These are phyloP conservation scores for Aspergillus alliaceus DNA, from an alignment of 2,329 filamentous ascomycete genomes.

Conservation along the genomic window DNA sequence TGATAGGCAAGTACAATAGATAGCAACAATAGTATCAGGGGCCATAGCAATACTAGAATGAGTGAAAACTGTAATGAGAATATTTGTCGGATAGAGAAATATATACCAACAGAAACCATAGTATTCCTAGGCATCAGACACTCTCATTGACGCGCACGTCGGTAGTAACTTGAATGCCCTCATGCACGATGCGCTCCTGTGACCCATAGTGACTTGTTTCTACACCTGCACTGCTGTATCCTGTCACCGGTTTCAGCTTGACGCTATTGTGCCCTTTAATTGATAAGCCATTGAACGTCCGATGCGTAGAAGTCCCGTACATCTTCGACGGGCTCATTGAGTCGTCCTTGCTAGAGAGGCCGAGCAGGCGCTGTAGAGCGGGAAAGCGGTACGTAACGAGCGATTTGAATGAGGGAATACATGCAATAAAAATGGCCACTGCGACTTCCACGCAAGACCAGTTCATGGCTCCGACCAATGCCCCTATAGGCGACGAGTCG, in stretches of 20 bases:
- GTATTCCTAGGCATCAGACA: neutral
- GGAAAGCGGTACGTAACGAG: constrained; percentile 17
- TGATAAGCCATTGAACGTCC: constrained; percentile 12
- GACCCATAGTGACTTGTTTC: constrained; percentile 9
- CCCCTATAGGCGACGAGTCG: constrained; percentile 7
- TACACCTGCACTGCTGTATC: constrained; percentile 5
- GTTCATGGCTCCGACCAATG: constrained; percentile 18
- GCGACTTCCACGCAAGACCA: constrained; percentile 24
- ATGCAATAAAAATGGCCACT: constrained; percentile 21
- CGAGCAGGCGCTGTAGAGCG: constrained; percentile 9
- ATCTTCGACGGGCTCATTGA: constrained; percentile 10
- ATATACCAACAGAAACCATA: neutral
- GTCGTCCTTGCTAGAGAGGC: constrained; percentile 8
- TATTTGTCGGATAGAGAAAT: too few species aligned
- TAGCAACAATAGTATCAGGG: neutral
- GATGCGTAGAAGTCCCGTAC: constrained; percentile 12
- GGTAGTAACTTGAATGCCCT: constrained; percentile 6
- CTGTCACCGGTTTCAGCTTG: constrained; percentile 5
- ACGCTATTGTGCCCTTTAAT: neutral
- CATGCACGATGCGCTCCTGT: constrained; percentile 12
- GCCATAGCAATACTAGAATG: too few species aligned
- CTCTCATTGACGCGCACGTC: neutral
- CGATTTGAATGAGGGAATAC: constrained; percentile 22
- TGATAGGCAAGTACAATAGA: neutral
- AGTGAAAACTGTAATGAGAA: too few species aligned